These are phyloP conservation scores for Claviceps fusiformis DNA, from an alignment of 2,329 filamentous ascomycete genomes.

Conservation along the genomic window DNA sequence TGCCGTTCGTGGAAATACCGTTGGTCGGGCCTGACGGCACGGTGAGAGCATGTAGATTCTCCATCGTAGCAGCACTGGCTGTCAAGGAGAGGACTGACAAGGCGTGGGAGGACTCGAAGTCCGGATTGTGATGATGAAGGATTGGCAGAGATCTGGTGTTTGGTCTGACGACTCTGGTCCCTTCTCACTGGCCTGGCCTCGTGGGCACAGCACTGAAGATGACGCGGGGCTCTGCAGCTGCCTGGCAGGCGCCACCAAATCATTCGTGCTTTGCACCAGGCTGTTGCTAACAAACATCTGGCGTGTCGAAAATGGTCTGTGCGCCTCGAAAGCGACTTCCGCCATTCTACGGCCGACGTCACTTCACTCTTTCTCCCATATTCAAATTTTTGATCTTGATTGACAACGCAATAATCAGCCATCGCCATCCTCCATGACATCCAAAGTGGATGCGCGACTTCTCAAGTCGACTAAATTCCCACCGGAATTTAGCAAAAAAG, in stretches of 20 bases:
- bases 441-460: constrained; percentile 77
- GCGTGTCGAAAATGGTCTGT: constrained; percentile 1
- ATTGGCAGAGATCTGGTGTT: background rate
- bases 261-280: background rate
- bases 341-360: constrained; percentile 9
- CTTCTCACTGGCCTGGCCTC: background rate
- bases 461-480: constrained; percentile 89
- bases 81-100: background rate
- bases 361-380: background rate
- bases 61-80: constrained; percentile 24
- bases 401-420: background rate
- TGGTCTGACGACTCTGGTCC: background rate
- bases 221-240: background rate
- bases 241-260: background rate
- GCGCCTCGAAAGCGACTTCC: background rate
- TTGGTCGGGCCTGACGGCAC: constrained; percentile 63
- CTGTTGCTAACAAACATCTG: background rate
- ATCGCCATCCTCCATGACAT: constrained; percentile 47
- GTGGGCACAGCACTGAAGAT: background rate
- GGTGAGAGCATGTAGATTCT: constrained; percentile 44
- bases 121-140: background rate
- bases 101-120: background rate
- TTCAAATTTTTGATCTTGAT: background rate
- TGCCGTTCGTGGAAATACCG: constrained; percentile 44
- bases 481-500: constrained; percentile 83